Base-by-base conservation (phyloP, 805 yeast species). In the Kodamaea hsintzibuensis region DNA sequence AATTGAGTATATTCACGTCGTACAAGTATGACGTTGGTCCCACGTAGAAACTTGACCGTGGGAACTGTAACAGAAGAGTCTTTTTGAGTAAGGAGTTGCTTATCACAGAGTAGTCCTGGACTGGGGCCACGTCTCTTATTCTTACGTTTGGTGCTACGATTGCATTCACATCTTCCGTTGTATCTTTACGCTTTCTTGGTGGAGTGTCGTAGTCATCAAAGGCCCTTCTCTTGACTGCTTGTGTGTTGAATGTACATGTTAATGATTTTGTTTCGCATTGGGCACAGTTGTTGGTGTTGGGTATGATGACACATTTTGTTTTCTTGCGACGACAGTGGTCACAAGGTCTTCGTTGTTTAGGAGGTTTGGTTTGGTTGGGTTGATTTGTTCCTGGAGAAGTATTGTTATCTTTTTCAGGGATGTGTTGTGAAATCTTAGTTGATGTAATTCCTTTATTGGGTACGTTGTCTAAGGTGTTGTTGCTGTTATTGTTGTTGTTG, bases 11-110 rank as follows among this genome's bases (percentile, higher is more conserved):
- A 12, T 82, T 78, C 22, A 82, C 76, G 66, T 93, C 98, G 65
- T 86, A 90, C 27, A 89, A 79, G 14, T 70, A 73, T 0, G 97
- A 91, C 0, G 96, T 88, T 1, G 96, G 85, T 0, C 98, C 98
- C 17, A 92, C 86, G 62, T 84, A 88, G 63, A 90, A 90, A 16
- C 96, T 87, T 0, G 97, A 91, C 54, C 97, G 75, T 1, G 98
- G 97, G 62, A 85, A 90, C 65, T 91, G 97, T 17, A 89, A 71
- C n/a, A 89, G 81, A 33, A 86, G 73, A 0, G 91, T 85, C 60
- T 83, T 85, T 62, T 85, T 86, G 58, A 87, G 75, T 22, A 87
- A 68, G 2, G 90, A 84, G 56, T 84, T 80, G 59, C 80, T 84
- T 68, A 87, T 77, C 42, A 76, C 67, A 1, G 89, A 79, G 67